Conservation (phyloP, 208 protist genomes). For the Wallacemonas rigidus region DNA sequence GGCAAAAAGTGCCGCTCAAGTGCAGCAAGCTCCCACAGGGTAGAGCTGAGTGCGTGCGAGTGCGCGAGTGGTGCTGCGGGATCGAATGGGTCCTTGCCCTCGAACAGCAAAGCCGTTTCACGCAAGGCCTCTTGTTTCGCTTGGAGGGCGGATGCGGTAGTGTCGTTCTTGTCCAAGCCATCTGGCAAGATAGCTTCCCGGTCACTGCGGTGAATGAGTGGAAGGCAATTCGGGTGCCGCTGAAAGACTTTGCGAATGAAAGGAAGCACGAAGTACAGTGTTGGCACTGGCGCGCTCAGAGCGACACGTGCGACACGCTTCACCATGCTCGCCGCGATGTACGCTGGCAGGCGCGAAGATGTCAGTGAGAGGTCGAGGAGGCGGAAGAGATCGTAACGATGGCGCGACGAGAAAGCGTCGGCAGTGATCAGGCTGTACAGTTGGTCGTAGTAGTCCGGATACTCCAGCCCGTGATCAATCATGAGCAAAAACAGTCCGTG, state of each 20-base stretch:
- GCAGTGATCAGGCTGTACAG: conserved; percentile 87
- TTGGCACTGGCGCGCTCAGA: conserved; percentile 69
- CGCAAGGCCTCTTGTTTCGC: conserved; percentile 42
- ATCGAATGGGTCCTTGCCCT: conserved; percentile 82
- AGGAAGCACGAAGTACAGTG: conserved; percentile 86
- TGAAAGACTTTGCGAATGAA: conserved; percentile 87
- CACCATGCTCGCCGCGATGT: conserved; percentile 82
- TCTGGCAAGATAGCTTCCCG: conserved; percentile 61
- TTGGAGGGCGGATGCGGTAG: conserved; percentile 17
- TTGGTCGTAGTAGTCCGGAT: conserved; percentile 90
- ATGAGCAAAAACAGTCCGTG: conserved; percentile 89
- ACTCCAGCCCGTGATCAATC: conserved; percentile 90
- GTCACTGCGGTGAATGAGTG: conserved; percentile 84
- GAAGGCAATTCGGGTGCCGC: conserved; percentile 85
- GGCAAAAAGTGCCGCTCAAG: conserved; percentile 88
- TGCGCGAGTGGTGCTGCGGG: conserved; percentile 31
- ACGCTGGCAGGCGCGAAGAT: conserved; percentile 79
- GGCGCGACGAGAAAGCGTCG: conserved; percentile 79
- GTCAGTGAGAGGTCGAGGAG: conserved; percentile 83
- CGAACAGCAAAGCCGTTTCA: conserved; percentile 70
- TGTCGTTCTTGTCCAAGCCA: conserved; percentile 23
- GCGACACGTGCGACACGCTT: conserved; percentile 74
- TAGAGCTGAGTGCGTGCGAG: conserved; percentile 75
- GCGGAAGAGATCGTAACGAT: conserved; percentile 88
- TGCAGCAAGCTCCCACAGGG: conserved; percentile 88